Base-by-base conservation (phyloP, 257 asterid species). In the Verbascum thapsus region DNA sequence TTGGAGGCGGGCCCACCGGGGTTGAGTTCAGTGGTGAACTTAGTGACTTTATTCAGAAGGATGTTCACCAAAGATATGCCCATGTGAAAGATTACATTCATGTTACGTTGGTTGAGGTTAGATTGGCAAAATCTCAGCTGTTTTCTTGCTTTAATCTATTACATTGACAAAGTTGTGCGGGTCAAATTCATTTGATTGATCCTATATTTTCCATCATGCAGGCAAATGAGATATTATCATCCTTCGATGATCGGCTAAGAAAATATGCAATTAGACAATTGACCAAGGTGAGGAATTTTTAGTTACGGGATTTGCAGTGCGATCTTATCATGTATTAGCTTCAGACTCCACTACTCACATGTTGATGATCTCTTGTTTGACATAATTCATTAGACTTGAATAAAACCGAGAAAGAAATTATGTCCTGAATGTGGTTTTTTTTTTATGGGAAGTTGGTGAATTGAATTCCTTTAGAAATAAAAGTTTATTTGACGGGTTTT, bases 1-100 rank as follows among this genome's bases (percentile, higher is more conserved):
- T 94, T 69, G 97, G 99, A 68, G 96, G 97, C 42, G 99, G 99
- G 51, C 99, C 99, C 0, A 94, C 99, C 0, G 99, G 99, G 56
- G 99, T 94, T 34, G 99, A 94, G 69, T 94, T 94, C 76, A 94
- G 97, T 16, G 99, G 99, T 16, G 97, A 94, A 74, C 95, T 94
- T 37, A 90, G 99, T 51, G 99, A 94, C 74, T 94, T 94, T 70
- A 94, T 94, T 63, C 63, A 32, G 79, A 90, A 45, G 81, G 99
- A 94, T 80, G 99, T 94, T 65, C 92, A 70, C 45, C 85, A 87
- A 69, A 79, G 92, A 90, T 94, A 87, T 53, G 54, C 91, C 7
- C 99, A 94, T 70, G 99, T 90, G 68, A 90, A 90, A 74, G 95
- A 94, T 67, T 85, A 87, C 51, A 90, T 94, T 63, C 88, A 66